A percentile compares a stretch with the other conserved stretches of the same genome.
Conservation (phyloP, 2,329 filamentous ascomycete species). For the Diaporthe citrichinensis region DNA sequence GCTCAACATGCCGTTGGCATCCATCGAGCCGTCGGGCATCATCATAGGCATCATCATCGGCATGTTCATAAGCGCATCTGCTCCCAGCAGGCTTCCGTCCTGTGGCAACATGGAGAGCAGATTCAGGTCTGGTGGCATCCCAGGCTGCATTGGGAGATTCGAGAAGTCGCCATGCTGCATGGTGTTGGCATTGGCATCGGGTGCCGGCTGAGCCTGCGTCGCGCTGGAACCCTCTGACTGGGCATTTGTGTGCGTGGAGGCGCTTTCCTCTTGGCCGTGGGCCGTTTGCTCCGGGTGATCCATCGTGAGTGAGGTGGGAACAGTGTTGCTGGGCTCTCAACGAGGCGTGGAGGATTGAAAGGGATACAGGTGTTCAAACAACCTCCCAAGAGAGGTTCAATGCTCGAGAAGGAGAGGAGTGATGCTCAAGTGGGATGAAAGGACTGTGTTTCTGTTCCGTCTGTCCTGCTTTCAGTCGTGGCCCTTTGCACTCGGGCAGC, state of each 20-base stretch:
- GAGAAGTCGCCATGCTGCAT: constrained; percentile 38
- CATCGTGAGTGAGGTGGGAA: constrained; percentile 34
- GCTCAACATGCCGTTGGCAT: constrained; percentile 38
- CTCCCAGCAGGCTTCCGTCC: constrained; percentile 42
- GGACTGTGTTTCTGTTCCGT: not conserved
- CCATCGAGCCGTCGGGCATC: constrained; percentile 50
- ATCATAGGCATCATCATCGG: constrained; percentile 51
- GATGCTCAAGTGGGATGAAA: not conserved
- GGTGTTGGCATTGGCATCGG: constrained; percentile 14
- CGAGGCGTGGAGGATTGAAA: not conserved
- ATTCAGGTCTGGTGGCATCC: constrained; percentile 41
- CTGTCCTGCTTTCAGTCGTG: not conserved
- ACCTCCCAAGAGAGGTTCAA: not conserved
- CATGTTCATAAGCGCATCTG: constrained; percentile 47
- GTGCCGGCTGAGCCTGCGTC: constrained; percentile 13
- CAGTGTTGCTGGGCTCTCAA: not conserved
- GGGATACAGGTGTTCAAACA: not conserved
- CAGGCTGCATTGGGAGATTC: constrained; percentile 38
- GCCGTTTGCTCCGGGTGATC: constrained; percentile 35
- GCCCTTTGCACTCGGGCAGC: not conserved
- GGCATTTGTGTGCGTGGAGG: constrained; percentile 43
- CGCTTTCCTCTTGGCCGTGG: constrained; percentile 47
- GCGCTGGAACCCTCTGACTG: constrained; percentile 11
- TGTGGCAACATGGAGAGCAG: constrained; percentile 44
- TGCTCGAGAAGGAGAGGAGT: not conserved